These are phyloP conservation scores for Zizania latifolia DNA, from an alignment of 176 grass and related monocot genomes.

Conservation along the genomic window DNA sequence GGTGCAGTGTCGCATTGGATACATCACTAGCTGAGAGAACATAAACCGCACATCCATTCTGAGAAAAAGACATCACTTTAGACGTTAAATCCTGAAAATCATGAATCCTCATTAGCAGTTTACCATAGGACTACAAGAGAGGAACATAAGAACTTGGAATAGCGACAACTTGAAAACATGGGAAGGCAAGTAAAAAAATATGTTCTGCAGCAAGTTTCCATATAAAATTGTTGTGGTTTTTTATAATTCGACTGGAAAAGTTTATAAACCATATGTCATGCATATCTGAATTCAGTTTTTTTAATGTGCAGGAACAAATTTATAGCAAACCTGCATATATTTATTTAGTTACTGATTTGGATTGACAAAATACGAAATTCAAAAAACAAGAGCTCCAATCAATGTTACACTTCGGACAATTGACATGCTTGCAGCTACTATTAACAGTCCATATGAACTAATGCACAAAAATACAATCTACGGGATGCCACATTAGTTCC, in stretches of 20 bases:
- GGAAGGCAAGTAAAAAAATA: not conserved
- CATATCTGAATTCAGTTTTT: not conserved
- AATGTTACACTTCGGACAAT: not conserved
- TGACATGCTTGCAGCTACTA: not conserved
- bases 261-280: not conserved
- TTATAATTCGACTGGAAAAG: not conserved
- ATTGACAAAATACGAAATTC: not conserved
- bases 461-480: not conserved
- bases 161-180: not conserved
- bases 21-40: slow-evolving; percentile 53
- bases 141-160: not conserved
- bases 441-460: not conserved
- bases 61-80: slow-evolving; percentile 53
- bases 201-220: not conserved
- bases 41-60: slow-evolving; percentile 56
- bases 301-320: not conserved
- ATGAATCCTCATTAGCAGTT: slow-evolving; percentile 15
- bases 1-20: slow-evolving; percentile 49
- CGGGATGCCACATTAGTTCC: not conserved
- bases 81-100: slow-evolving; percentile 56
- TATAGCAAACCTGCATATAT: not conserved
- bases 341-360: too few species aligned
- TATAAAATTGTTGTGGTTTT: not conserved
- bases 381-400: not conserved
- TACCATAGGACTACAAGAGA: not conserved